Evolutionary conservation across 768 basidiomycete genomes (phyloP).

Genomic region (Mycena chlorophos): DNA sequence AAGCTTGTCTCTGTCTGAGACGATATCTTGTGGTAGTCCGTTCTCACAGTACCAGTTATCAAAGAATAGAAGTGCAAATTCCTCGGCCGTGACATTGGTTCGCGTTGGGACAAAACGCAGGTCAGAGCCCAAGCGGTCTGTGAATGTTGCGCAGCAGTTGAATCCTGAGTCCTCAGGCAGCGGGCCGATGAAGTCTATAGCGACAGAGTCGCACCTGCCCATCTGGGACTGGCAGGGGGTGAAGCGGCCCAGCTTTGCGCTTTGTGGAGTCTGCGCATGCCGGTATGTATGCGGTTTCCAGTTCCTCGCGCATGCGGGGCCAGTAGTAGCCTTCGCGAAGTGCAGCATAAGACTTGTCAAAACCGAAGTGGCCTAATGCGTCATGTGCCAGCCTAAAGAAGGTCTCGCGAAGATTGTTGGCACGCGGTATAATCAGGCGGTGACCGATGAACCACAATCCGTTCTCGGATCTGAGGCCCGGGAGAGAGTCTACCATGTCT

Average conservation of each 20-base stretch:
- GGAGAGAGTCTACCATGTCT: too few relatives aligned
- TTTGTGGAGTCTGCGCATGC: conserved; percentile 16
- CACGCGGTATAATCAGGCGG: too few relatives aligned
- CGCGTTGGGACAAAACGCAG: conserved; percentile 16
- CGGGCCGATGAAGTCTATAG: conserved; percentile 23
- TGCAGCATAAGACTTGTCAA: conserved; percentile 20
- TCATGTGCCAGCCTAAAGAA: conserved; percentile 22
- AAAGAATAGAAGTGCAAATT: conserved; percentile 19
- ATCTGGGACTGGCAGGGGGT: conserved; percentile 28
- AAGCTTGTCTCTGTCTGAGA: conserved; percentile 31
- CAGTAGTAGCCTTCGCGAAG: conserved; percentile 19
- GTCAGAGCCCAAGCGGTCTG: conserved; percentile 10
- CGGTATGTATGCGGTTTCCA: conserved; percentile 27
- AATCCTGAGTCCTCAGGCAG: conserved; percentile 25
- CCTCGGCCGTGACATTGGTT: conserved; percentile 3
- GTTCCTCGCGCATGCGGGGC: conserved; percentile 9
- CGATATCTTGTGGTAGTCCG: conserved; percentile 27
- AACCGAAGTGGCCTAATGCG: conserved; percentile 19
- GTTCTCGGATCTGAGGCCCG: too few relatives aligned
- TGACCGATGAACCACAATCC: too few relatives aligned
- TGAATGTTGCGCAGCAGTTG: conserved; percentile 24
- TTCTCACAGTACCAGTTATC: conserved; percentile 27
- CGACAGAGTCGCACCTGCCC: conserved; percentile 6
- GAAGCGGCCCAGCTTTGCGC: conserved; percentile 24
- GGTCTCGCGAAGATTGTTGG: background rate